Evolutionary conservation across 169 alveolate genomes (phyloP).

Genomic region (Plasmodium coatneyi): DNA sequence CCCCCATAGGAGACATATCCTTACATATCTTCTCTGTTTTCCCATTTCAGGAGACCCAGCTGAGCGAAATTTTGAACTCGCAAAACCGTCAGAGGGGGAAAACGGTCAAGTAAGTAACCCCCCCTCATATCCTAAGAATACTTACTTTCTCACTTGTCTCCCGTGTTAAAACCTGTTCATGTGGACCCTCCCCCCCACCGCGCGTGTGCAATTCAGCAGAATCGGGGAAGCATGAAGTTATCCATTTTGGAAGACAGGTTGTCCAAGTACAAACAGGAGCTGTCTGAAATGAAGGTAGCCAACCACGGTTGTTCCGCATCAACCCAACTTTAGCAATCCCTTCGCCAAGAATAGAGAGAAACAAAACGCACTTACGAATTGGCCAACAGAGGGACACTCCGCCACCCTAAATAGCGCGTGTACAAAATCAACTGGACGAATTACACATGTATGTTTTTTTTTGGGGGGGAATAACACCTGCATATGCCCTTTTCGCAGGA

Average conservation of each 20-base stretch:
- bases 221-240: neutral
- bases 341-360: neutral
- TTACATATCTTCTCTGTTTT: neutral
- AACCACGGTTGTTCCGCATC: neutral
- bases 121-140: neutral
- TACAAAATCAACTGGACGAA: neutral
- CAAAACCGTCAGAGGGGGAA: neutral
- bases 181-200: neutral
- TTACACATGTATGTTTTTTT: neutral
- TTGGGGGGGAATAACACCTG: neutral
- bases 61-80: neutral
- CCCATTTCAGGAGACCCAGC: neutral
- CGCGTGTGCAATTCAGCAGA: slow-evolving; percentile 1
- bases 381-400: neutral
- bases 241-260: slow-evolving; percentile 26
- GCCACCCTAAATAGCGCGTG: neutral
- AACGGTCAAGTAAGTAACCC: neutral
- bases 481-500: slow-evolving; percentile 15
- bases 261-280: slow-evolving; percentile 6
- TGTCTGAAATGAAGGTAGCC: slow-evolving; percentile 20
- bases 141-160: neutral
- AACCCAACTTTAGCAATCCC: neutral
- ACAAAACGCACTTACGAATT: neutral
- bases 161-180: neutral
- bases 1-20: neutral